phyloP scores from a whole-genome alignment of 768 basidiomycete species.

The Termitomyces heimii region DNA sequence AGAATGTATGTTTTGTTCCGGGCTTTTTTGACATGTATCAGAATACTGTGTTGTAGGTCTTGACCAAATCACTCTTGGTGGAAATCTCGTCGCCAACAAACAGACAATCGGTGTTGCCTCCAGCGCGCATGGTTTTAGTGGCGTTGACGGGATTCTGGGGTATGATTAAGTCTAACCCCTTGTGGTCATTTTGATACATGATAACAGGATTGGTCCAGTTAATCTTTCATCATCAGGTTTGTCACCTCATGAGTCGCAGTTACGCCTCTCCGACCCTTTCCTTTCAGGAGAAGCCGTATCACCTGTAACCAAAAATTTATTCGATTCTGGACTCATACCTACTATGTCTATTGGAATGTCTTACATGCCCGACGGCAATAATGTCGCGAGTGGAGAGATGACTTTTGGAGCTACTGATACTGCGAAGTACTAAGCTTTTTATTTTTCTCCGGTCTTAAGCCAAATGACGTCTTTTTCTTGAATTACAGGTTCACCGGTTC shows the following conservation, averaged over 20 bases:
- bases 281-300: conserved; percentile 32
- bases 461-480: neutral
- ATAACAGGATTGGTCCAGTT: conserved; percentile 41
- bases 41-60: conserved; percentile 24
- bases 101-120: conserved; percentile 45
- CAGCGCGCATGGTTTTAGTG: conserved; percentile 35
- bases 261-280: no score
- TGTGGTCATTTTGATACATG: neutral
- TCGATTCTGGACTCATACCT: conserved; percentile 38
- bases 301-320: conserved; percentile 56
- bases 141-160: conserved; percentile 50
- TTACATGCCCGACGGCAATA: conserved; percentile 35
- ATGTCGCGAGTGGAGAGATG: conserved; percentile 45
- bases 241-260: neutral
- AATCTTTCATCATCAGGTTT: conserved; percentile 27
- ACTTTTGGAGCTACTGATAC: conserved; percentile 48
- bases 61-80: conserved; percentile 39
- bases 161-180: conserved; percentile 7
- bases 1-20: conserved; percentile 33
- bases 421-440: conserved; percentile 30
- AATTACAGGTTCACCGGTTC: conserved; percentile 18
- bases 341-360: conserved; percentile 44
- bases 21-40: neutral
- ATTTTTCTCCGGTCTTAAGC: neutral
- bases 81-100: conserved; percentile 34